phyloP scores from a whole-genome alignment of 768 basidiomycete species.

The Terana coerulea region DNA sequence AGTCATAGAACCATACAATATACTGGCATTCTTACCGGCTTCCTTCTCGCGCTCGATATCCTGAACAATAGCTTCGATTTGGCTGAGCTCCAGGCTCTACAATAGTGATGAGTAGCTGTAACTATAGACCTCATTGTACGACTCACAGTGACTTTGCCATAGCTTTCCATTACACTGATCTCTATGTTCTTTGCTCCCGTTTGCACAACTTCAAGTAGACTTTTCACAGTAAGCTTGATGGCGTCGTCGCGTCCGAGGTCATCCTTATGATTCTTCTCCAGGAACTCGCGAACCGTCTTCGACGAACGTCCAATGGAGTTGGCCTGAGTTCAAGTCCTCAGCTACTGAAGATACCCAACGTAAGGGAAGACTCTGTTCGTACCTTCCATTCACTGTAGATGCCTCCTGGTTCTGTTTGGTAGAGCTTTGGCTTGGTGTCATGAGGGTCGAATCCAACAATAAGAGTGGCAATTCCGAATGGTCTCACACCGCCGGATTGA shows the following conservation, averaged over 20 bases:
- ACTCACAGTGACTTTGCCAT: conserved; percentile 85
- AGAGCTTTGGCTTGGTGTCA: conserved; percentile 82
- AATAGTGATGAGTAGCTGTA: background rate
- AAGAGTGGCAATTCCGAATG: conserved; percentile 96
- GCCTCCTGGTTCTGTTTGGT: conserved; percentile 96
- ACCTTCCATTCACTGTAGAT: conserved; percentile 99
- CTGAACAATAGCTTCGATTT: conserved; percentile 89
- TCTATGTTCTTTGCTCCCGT: conserved; percentile 99
- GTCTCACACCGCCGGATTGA: conserved; percentile 97
- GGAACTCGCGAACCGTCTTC: conserved; percentile 96
- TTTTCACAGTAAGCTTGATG: conserved; percentile 94
- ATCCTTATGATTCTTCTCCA: conserved; percentile 97
- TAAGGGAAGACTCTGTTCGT: conserved; percentile 20
- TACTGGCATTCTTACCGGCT: conserved; percentile 47
- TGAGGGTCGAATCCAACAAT: conserved; percentile 97
- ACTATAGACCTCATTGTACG: background rate
- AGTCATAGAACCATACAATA: background rate
- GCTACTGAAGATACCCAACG: background rate
- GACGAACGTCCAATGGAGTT: conserved; percentile 97
- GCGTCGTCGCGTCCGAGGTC: conserved; percentile 85
- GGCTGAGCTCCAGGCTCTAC: conserved; percentile 79
- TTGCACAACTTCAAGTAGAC: conserved; percentile 95
- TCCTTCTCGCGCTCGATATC: conserved; percentile 98
- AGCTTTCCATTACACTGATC: conserved; percentile 95
- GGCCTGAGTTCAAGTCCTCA: conserved; percentile 54